Evolutionary conservation across 202 grass and related monocot species (phyloP), one percentile per base, ranked within the genome.

Genomic region (Schoenoplectus triqueter): DNA sequence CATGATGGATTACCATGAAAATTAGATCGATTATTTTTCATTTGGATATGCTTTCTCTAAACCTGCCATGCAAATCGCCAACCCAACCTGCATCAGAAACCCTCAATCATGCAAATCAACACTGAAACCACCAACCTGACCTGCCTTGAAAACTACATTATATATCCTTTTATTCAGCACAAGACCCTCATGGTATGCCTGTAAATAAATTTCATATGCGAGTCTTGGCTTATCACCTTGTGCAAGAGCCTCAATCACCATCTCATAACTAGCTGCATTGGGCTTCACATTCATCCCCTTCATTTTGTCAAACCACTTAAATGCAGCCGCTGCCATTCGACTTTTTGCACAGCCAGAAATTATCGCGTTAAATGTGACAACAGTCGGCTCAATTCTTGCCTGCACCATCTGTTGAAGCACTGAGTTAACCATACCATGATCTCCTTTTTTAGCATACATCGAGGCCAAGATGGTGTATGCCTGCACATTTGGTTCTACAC

Each of bases 261-360:
- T 85, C 80, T 98, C 91, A 70, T 95, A 98, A 17, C 92, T 98
- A 70, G 92, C 82, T 82, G 89, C 86, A 64, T 95, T 90, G 63
- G 95, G 95, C 22, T 89, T 85, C 67, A 98, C 87, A 8, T 45
- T 84, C 83, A 31, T 44, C 69, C 84, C 80, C 61, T 93, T 93
- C 95, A 98, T 98, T 19, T 83, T 87, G 84, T 93, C 88, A 85
- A 98, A 98, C 95, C 92, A 98, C 68, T 98, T 91, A 14, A 92
- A 93, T 74, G 88, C 92, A 59, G 86, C 64, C 7, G 78, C 78
- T 19, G 76, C 71, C 71, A 75, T 84, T 7, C 60, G 84, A 18
- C 69, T 86, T 88, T 88, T 98, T 49, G 68, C 66, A 14, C 91
- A 98, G 0, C 86, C 88, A 2, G 85, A 87, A 22, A 98, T 98